Base-by-base conservation (phyloP, 495 filamentous ascomycete genomes). In the Aspergillus nidulans region DNA sequence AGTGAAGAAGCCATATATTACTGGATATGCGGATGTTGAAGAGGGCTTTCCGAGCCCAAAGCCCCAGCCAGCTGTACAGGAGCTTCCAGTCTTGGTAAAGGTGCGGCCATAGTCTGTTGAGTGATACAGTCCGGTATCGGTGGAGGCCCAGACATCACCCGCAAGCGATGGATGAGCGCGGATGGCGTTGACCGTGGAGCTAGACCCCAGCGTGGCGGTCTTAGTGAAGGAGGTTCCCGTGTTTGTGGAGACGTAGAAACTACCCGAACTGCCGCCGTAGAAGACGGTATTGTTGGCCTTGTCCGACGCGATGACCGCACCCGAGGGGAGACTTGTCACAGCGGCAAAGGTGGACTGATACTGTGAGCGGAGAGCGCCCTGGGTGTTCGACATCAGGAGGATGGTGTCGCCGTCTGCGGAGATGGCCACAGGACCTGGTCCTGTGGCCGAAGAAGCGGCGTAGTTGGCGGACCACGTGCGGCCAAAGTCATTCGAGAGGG, bases 301-400 rank as follows among this genome's bases (percentile, higher is more conserved):
- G 50, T 58, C 56, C 1, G 56, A 58, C 44, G 56, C 56, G 36
- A 58, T 58, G 6, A 41, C 50, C 3, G 56, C 56, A 9, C 50
- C 50, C 19, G 56, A 49, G 32, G 56, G 56, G 7, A 58, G 56
- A 19, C 42, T 49, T 21, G 56, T 50, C 36, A 58, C 38, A 18
- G 56, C 36, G 26, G 30, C 28, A 25, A 58, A 45, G 13, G 50
- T 50, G 18, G 15, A 16, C 23, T 53, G 49, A 25, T 20, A 36
- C 16, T 50, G 34, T 16, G 56, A 58, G 5, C 34, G 15, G 20
- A 53, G 26, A 12, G 50, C 50, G 1, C 56, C 56, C 6, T 41
- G 3, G 0, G 36, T 25, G 50, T 16, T 58, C 18, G 40, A 43
- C 43, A 50, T 54, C 6, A 58, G 56, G 36, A 58, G 56, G 15